Evolutionary conservation across 208 protist species (phyloP).

Genomic region (Trypanosomatidae sp.): DNA sequence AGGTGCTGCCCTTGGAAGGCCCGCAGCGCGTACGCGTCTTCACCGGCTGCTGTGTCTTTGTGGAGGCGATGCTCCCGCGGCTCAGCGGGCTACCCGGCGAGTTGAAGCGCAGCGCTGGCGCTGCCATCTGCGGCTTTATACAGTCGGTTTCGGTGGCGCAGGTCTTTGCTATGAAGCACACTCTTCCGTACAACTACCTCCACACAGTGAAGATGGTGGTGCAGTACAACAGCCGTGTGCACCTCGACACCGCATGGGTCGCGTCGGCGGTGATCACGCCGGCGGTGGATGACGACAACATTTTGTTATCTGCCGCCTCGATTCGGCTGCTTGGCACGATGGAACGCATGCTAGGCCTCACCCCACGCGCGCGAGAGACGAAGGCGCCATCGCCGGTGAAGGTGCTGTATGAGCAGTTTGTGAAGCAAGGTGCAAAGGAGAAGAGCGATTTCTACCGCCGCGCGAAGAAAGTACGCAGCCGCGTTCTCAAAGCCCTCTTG

Average conservation of each 20-base stretch:
- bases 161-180: conserved; percentile 87
- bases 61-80: conserved; percentile 76
- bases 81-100: conserved; percentile 63
- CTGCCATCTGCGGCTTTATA: conserved; percentile 58
- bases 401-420: conserved; percentile 78
- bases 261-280: conserved; percentile 38
- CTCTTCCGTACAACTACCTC: conserved; percentile 78
- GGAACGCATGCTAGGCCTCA: conserved; percentile 67
- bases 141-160: conserved; percentile 55
- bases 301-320: conserved; percentile 72
- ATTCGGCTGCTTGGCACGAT: conserved; percentile 64
- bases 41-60: conserved; percentile 66
- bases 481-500: conserved; percentile 69
- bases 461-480: conserved; percentile 62
- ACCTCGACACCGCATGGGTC: conserved; percentile 70
- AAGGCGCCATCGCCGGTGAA: conserved; percentile 78
- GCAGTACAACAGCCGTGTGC: conserved; percentile 84
- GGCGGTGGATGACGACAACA: conserved; percentile 67
- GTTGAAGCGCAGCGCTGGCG: conserved; percentile 47
- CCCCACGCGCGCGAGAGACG: conserved; percentile 69
- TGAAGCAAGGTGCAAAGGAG: conserved; percentile 41
- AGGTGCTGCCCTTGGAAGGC: conserved; percentile 55
- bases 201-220: conserved; percentile 81
- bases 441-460: conserved; percentile 66
- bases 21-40: conserved; percentile 80